These are phyloP conservation scores for Takakia lepidozioides DNA, from an alignment of 225 moss, liverwort and hornwort species.

Conservation along the genomic window DNA sequence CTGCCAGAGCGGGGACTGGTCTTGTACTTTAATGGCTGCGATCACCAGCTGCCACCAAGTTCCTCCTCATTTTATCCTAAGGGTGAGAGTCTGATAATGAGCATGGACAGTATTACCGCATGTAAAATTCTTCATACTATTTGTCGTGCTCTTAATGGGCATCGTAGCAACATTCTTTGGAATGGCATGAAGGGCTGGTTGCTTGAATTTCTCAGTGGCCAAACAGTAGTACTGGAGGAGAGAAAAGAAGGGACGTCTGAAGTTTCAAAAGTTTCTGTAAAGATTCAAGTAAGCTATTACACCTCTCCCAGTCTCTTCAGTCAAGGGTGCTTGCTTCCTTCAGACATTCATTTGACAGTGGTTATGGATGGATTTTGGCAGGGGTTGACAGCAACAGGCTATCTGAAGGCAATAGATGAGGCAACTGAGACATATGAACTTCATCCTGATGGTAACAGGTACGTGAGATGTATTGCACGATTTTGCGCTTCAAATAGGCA, in stretches of 20 bases:
- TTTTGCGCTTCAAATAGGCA: background rate
- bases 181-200: no score
- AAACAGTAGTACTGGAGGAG: conserved; percentile 75
- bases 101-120: no score
- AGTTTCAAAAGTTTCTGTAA: conserved; percentile 36
- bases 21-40: no score
- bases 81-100: no score
- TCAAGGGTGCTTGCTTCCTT: conserved; percentile 5
- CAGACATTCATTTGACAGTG: background rate
- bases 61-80: no score
- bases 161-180: background rate
- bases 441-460: conserved; percentile 91
- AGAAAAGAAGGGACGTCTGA: conserved; percentile 34
- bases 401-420: conserved; percentile 67
- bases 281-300: conserved; percentile 39
- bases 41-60: no score
- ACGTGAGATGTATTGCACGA: background rate
- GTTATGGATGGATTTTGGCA: conserved; percentile 12
- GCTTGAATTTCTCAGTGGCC: conserved; percentile 30
- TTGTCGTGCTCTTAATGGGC: background rate
- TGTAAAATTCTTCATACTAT: no score
- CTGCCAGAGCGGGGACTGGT: no score
- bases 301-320: background rate
- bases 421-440: conserved; percentile 62
- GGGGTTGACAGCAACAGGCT: conserved; percentile 66